Conservation (phyloP, 805 yeast species). For the Candida succiphila region DNA sequence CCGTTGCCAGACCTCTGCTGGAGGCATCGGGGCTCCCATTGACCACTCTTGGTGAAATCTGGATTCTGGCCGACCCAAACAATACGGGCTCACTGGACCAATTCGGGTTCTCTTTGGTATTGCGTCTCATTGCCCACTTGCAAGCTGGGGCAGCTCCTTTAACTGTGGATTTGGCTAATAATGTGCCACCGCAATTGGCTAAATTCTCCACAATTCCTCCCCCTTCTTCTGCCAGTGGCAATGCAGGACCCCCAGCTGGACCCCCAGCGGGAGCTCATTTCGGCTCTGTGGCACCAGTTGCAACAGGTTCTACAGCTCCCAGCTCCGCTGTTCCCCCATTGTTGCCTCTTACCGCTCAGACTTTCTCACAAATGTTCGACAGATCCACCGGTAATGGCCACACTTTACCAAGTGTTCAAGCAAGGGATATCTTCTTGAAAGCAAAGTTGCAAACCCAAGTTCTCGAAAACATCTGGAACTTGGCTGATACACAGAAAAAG, state of each 20-base stretch:
- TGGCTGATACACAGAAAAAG: slow-evolving; percentile 66
- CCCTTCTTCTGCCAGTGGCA: slow-evolving; percentile 27
- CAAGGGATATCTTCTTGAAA: slow-evolving; percentile 79
- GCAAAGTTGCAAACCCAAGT: slow-evolving; percentile 73
- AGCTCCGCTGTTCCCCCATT: slow-evolving; percentile 38
- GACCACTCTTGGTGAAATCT: slow-evolving; percentile 72
- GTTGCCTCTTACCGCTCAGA: slow-evolving; percentile 45
- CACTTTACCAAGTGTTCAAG: slow-evolving; percentile 33
- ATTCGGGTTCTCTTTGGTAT: slow-evolving; percentile 72
- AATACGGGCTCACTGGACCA: slow-evolving; percentile 79
- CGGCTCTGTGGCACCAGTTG: slow-evolving; percentile 22
- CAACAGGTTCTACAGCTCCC: slow-evolving; percentile 4
- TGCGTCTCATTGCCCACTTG: slow-evolving; percentile 82
- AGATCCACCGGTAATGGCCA: slow-evolving; percentile 51
- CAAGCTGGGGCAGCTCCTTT: slow-evolving; percentile 61
- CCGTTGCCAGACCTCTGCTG: slow-evolving; percentile 69
- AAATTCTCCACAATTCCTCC: slow-evolving; percentile 33
- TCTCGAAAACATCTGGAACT: slow-evolving; percentile 81
- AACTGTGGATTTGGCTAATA: slow-evolving; percentile 41
- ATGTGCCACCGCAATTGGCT: slow-evolving; percentile 53
- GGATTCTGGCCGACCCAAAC: slow-evolving; percentile 90
- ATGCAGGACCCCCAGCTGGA: slow-evolving; percentile 24
- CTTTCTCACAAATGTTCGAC: slow-evolving; percentile 64
- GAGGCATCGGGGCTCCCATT: slow-evolving; percentile 83
- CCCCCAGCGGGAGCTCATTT: slow-evolving; percentile 22